Evolutionary conservation across 2,329 filamentous ascomycete species (phyloP), one percentile per base, ranked within the genome.

Genomic region (Fusarium mundagurra): DNA sequence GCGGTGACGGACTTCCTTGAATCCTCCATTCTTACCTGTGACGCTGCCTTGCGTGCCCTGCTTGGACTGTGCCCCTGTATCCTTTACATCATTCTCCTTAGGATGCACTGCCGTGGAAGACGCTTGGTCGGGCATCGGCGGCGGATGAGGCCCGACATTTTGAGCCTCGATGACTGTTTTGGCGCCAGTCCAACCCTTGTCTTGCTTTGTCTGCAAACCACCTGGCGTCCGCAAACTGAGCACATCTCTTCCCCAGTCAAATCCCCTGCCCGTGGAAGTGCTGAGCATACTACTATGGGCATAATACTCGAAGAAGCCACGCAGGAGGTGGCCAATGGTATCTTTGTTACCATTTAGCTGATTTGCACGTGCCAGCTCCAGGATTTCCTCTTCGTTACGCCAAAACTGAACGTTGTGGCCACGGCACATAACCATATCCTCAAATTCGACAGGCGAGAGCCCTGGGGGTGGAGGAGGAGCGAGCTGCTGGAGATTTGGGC

Each of bases 271-370:
- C 2, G 82, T 81, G 8, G 85, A 84, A 10, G 86, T 87, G 69
- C 85, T 84, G 84, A 92, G 86, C n/a, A 82, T 78, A 27, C 86
- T 86, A 69, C 83, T 86, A 34, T 92, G 89, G 6, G 93, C 92
- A 79, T 92, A 98, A 82, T 97, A 98, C 76, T 94, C 92, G 79
- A 97, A 98, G 84, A 98, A 98, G 0, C 94, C 94, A 60, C 92
- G 88, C 2, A 98, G 86, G 0, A 98, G 86, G 10, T 88, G 85
- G 4, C 94, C 94, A 6, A 96, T 78, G 0, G 91, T 88, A 65
- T 96, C 91, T 3, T 81, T 83, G 79, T 97, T 98, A 45, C 87
- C 84, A 36, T 90, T 94, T 39, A 96, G 84, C 57, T 87, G 85
- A 24, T 90, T 88, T 41, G 85, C 82, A 3, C 82, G 80, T 11